These are phyloP conservation scores for Naganishia sp. DNA, from an alignment of 1,284 basidiomycete species.

Conservation along the genomic window DNA sequence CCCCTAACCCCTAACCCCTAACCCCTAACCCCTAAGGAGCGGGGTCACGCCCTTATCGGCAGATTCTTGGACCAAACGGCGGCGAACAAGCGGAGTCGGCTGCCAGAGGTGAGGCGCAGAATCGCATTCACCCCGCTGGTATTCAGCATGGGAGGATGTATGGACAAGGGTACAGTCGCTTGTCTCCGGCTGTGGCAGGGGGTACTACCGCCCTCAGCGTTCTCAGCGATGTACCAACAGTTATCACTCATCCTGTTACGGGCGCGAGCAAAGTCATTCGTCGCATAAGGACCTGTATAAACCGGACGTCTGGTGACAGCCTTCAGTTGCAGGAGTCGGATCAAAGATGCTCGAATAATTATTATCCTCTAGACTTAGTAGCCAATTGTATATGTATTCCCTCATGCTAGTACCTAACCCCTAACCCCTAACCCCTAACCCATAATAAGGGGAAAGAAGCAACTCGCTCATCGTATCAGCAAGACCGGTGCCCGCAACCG, in stretches of 20 bases:
- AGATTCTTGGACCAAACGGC: not conserved
- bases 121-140: constrained; percentile 2
- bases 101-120: not conserved
- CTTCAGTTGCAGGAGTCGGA: too few relatives aligned
- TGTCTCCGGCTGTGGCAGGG: constrained; percentile 14
- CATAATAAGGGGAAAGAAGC: too few relatives aligned
- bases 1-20: too few relatives aligned
- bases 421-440: not conserved
- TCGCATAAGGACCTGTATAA: not conserved
- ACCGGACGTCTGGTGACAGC: not conserved
- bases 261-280: constrained; percentile 7
- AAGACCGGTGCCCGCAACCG: too few relatives aligned
- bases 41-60: not conserved
- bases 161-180: not conserved
- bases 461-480: too few relatives aligned
- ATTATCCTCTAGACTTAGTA: not conserved
- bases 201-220: not conserved
- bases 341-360: not conserved
- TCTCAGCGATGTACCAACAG: not conserved
- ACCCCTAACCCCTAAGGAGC: too few relatives aligned
- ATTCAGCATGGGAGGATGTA: constrained; percentile 17
- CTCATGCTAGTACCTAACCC: not conserved
- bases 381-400: not conserved
- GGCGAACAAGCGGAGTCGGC: not conserved
- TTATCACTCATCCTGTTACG: not conserved